Percentiles rank a stretch among this genome's conserved stretches.
Evolutionary conservation across 2,329 filamentous ascomycete genomes (phyloP).

Genomic region (Pyricularia pennisetigena): DNA sequence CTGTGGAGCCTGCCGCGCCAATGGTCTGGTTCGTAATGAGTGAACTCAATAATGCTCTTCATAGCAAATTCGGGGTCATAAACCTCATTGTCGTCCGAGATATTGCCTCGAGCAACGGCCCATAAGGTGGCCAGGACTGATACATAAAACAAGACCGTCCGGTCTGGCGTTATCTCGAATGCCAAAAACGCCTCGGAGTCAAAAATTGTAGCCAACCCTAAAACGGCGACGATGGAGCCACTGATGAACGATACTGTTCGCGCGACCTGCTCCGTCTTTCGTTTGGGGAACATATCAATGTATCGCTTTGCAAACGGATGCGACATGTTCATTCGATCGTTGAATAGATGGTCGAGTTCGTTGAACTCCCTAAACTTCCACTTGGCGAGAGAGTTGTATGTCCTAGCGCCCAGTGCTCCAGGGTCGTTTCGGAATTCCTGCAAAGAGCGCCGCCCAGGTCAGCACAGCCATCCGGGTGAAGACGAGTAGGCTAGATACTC

Average conservation of each 20-base stretch:
- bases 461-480: constrained; percentile 6
- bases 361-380: constrained; percentile 99
- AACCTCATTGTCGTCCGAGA: constrained; percentile 79
- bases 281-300: constrained; percentile 91
- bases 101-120: constrained; percentile 70
- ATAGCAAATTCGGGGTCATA: constrained; percentile 90
- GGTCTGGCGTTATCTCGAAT: constrained; percentile 83
- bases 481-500: not conserved
- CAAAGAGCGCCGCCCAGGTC: constrained; percentile 5
- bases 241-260: constrained; percentile 81
- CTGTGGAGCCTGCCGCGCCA: constrained; percentile 90
- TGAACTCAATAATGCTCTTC: constrained; percentile 82
- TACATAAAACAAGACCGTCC: constrained; percentile 85
- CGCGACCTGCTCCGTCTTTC: constrained; percentile 79
- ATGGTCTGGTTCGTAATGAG: constrained; percentile 80
- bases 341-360: constrained; percentile 85
- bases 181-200: constrained; percentile 85
- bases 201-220: constrained; percentile 74
- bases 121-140: constrained; percentile 75
- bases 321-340: constrained; percentile 85
- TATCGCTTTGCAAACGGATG: constrained; percentile 89
- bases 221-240: constrained; percentile 75
- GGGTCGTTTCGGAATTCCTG: constrained; percentile 94
- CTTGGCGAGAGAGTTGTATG: constrained; percentile 86
- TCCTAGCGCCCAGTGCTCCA: constrained; percentile 72